Evolutionary conservation across 2,329 filamentous ascomycete species (phyloP).

Genomic region (Talaromyces pinophilus): DNA sequence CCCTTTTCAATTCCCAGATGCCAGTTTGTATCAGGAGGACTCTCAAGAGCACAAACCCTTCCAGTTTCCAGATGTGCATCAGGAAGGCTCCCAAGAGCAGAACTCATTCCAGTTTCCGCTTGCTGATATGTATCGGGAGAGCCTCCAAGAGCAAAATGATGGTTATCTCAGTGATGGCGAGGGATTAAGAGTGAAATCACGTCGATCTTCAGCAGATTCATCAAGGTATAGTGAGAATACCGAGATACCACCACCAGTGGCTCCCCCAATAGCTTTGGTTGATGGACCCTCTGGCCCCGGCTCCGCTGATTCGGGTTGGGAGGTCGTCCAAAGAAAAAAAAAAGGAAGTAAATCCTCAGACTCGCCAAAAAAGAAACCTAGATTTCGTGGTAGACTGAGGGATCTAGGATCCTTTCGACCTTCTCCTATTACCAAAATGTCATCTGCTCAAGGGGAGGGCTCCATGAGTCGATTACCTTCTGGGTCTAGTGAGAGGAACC

Average conservation of each 20-base stretch:
- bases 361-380: slow-evolving; percentile 24
- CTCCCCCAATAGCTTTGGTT: slow-evolving; percentile 16
- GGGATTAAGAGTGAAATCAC: slow-evolving; percentile 21
- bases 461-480: slow-evolving; percentile 31
- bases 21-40: slow-evolving; percentile 33
- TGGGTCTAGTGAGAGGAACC: slow-evolving; percentile 27
- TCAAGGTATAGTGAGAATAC: slow-evolving; percentile 34
- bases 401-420: slow-evolving; percentile 28
- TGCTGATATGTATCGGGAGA: slow-evolving; percentile 37
- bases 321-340: slow-evolving; percentile 32
- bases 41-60: not conserved
- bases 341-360: slow-evolving; percentile 11
- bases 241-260: slow-evolving; percentile 29
- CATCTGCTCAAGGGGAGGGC: slow-evolving; percentile 35
- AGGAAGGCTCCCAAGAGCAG: slow-evolving; percentile 26
- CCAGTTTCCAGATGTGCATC: slow-evolving; percentile 34
- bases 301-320: slow-evolving; percentile 36
- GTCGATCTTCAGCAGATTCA: slow-evolving; percentile 32
- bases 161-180: slow-evolving; percentile 42
- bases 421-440: slow-evolving; percentile 29
- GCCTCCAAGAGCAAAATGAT: slow-evolving; percentile 32
- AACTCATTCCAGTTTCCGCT: slow-evolving; percentile 29
- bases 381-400: slow-evolving; percentile 18
- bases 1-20: slow-evolving; percentile 34
- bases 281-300: not conserved